Evolutionary conservation across 208 protist genomes (phyloP).

Genomic region (Wallacemonas sp.): DNA sequence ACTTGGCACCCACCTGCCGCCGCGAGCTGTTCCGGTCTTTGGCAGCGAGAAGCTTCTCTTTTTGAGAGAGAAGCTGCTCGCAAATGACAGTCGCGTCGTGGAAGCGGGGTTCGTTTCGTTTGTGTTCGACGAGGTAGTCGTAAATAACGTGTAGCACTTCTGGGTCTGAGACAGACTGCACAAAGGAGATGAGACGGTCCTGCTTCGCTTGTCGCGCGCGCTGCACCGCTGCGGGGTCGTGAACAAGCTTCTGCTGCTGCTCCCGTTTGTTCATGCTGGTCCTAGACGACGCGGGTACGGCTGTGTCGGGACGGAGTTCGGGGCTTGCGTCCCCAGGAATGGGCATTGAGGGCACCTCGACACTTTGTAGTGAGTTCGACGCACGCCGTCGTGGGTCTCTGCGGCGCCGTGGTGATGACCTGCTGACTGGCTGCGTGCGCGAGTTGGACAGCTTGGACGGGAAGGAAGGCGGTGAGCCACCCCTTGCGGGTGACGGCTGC

Average conservation of each 20-base stretch:
- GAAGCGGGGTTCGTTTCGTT: constrained; percentile 9
- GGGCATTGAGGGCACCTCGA: too few species aligned
- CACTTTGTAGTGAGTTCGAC: too few species aligned
- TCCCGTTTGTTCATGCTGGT: too few species aligned
- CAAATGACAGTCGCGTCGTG: constrained; percentile 18
- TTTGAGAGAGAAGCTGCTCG: constrained; percentile 27
- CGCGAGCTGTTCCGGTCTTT: constrained; percentile 2
- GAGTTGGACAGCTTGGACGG: too few species aligned
- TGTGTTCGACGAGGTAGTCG: constrained; percentile 34
- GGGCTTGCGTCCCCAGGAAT: too few species aligned
- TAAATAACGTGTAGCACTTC: constrained; percentile 48
- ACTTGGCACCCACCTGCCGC: background rate
- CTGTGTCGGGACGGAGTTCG: background rate
- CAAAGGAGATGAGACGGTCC: constrained; percentile 31
- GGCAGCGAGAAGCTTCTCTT: constrained; percentile 25
- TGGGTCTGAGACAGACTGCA: constrained; percentile 35
- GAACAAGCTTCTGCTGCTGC: background rate
- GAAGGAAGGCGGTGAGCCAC: too few species aligned
- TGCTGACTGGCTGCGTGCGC: too few species aligned
- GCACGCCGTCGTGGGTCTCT: too few species aligned
- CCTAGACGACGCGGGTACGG: background rate
- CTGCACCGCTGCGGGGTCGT: background rate
- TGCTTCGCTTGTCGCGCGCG: constrained; percentile 8
- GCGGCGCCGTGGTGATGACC: too few species aligned
- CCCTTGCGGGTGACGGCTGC: too few species aligned